phyloP scores from a whole-genome alignment of 1,284 basidiomycete genomes.

The Naganishia liquefaciens region DNA sequence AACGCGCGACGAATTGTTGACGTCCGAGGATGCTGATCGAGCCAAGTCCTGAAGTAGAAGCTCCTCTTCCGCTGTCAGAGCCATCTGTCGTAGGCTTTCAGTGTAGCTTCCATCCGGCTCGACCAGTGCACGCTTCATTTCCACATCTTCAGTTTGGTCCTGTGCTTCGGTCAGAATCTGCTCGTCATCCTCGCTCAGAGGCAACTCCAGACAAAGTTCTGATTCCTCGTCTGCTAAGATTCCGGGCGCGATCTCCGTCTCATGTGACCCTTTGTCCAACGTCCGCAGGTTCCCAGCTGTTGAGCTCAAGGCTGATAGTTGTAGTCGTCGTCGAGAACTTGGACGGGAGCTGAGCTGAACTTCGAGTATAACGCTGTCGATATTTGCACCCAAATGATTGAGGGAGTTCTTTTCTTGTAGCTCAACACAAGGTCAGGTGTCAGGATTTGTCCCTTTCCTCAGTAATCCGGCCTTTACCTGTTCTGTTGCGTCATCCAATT shows the following conservation, averaged over 20 bases:
- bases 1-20: neutral
- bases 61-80: slow-evolving; percentile 44
- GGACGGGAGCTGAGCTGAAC: slow-evolving; percentile 20
- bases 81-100: slow-evolving; percentile 45
- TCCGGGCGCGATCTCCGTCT: too few species aligned
- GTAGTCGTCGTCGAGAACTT: neutral
- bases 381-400: neutral
- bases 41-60: slow-evolving; percentile 33
- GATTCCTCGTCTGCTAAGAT: too few species aligned
- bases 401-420: neutral
- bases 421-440: neutral
- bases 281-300: slow-evolving; percentile 24
- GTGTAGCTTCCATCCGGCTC: slow-evolving; percentile 35
- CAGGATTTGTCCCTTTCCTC: neutral
- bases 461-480: neutral
- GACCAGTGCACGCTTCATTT: slow-evolving; percentile 24
- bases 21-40: neutral
- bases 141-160: slow-evolving; percentile 12
- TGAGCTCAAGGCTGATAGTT: too few species aligned
- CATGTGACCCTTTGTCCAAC: too few species aligned
- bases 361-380: slow-evolving; percentile 12
- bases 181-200: neutral
- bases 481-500: neutral
- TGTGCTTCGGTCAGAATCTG: neutral
- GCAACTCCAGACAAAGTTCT: neutral